These are phyloP conservation scores for Xylaria sp. DNA, from an alignment of 2,329 filamentous ascomycete genomes.

Conservation along the genomic window DNA sequence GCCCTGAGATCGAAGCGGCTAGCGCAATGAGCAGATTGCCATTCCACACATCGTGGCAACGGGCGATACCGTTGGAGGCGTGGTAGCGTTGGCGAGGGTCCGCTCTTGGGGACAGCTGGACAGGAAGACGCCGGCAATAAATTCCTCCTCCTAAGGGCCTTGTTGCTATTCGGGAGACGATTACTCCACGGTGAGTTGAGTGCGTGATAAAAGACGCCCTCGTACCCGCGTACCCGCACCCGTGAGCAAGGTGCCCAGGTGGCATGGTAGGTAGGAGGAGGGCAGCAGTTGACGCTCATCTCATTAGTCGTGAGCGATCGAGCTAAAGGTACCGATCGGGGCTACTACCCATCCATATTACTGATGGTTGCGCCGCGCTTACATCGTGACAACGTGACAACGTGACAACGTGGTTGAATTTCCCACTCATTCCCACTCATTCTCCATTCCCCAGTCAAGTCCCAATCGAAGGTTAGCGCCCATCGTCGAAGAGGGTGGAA, in stretches of 20 bases:
- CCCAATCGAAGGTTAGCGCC: constrained; percentile 4
- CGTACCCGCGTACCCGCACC: too few species aligned
- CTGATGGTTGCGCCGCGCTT: constrained; percentile 1
- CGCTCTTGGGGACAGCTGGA: background rate
- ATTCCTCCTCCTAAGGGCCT: background rate
- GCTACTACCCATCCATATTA: background rate
- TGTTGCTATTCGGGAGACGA: background rate
- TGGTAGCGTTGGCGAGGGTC: background rate
- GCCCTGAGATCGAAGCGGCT: background rate
- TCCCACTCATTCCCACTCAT: too few species aligned
- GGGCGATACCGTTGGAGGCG: background rate
- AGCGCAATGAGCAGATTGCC: background rate
- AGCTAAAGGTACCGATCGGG: background rate
- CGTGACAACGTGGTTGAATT: background rate
- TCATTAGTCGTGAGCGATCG: background rate
- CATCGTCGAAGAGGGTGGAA: background rate
- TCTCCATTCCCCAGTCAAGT: too few species aligned
- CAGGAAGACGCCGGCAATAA: background rate
- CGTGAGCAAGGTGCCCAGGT: background rate
- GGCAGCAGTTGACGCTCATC: background rate
- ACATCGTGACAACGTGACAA: background rate
- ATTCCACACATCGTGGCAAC: background rate
- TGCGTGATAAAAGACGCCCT: background rate
- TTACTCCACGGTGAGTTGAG: background rate
- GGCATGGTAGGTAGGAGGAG: background rate